These are phyloP conservation scores for Tulasnella sp. DNA, from an alignment of 768 basidiomycete species.

Conservation along the genomic window DNA sequence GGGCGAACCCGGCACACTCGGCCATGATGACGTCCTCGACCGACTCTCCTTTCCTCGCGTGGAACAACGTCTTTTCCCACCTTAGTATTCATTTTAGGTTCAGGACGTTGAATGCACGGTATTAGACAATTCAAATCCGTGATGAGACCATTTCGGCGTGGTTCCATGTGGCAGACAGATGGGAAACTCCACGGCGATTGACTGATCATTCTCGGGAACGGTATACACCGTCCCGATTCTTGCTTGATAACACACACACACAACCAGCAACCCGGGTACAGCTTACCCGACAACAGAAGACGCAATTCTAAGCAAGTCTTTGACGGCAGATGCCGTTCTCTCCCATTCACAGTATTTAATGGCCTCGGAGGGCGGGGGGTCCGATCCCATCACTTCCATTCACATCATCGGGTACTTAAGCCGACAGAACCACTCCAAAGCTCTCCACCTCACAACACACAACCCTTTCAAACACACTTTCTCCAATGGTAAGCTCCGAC, in stretches of 20 bases:
- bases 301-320: not conserved
- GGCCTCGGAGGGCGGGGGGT: not conserved
- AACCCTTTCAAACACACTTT: not conserved
- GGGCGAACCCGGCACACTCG: not conserved
- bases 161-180: not conserved
- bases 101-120: not conserved
- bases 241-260: not conserved
- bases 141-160: not conserved
- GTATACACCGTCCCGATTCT: not conserved
- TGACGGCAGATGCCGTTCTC: not conserved
- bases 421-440: not conserved
- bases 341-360: not conserved
- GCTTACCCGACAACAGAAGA: not conserved
- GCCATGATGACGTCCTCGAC: not conserved
- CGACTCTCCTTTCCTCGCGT: not conserved
- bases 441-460: not conserved
- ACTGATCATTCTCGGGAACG: not conserved
- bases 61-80: not conserved
- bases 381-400: not conserved
- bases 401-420: not conserved
- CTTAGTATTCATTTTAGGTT: not conserved
- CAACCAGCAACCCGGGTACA: not conserved
- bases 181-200: conserved; percentile 7
- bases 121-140: not conserved
- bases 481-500: not conserved